Base-by-base conservation (phyloP, 2,329 filamentous ascomycete species). In the Chaetomiaceae sp. region DNA sequence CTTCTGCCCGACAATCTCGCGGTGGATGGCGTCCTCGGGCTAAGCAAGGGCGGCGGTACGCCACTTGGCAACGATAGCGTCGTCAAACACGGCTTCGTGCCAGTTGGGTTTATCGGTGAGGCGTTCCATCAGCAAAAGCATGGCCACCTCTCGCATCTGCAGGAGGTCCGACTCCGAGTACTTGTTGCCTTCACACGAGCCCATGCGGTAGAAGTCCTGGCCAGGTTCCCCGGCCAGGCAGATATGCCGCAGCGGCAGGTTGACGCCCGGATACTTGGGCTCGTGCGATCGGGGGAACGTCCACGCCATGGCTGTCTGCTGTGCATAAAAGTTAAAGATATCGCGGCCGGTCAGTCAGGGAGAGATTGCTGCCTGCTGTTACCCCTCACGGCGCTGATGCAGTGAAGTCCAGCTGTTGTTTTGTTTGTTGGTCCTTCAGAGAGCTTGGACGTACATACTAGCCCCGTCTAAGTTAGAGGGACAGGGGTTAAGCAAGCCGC, bases 31-130 rank as follows among this genome's bases (percentile, higher is more conserved):
- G 5, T 57, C 51, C 30, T 65, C 61, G 20, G 59, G 49, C 31
- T 61, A 55, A 12, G 53, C 50, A 25, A 65, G 46, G 17, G 65
- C 62, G 50, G 70, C 67, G 14, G 46, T 42, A 16, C 59, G 58
- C 68, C 68, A 70, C 38, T 63, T 66, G 41, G 53, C 58, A 21
- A 65, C 61, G 42, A 68, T 67, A 0, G 45, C 42, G 0, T 67
- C 60, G 50, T 69, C 59, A 50, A 65, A 66, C 8, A 69, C 61
- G 48, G 70, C 67, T 16, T 54, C 51, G 31, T 68, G 55, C 69
- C 68, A 72, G 30, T 63, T 57, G 0, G 60, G 58, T 54, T 71
- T 71, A 56, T 72, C 67, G 1, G 68, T 68, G 20, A 72, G 58
- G 5, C 49, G 38, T 40, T 67, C 63, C 57, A 71, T 65, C 20